Base-by-base conservation (phyloP, 768 basidiomycete genomes). In the Wakefieldia striispora region DNA sequence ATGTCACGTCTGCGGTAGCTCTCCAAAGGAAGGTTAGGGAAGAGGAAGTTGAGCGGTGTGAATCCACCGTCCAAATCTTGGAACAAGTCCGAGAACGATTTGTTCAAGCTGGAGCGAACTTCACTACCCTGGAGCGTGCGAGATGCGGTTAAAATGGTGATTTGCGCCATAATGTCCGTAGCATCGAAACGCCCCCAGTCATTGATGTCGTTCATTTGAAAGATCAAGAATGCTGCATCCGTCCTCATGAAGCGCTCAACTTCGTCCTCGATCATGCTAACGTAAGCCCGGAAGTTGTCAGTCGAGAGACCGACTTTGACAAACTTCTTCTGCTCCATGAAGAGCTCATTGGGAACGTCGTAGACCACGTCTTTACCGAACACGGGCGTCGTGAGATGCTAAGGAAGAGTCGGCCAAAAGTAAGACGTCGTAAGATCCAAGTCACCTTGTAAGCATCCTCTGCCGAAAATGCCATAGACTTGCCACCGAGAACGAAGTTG, bases 271-370 rank as follows among this genome's bases (percentile, higher is more conserved):
- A 91, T 85, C 81, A 91, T 84, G 43, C 83, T 82, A 17, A 84
- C 77, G 44, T 99, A 98, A 26, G 83, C 76, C 37, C 86, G 82
- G 68, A 99, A 83, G 69, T 95, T 95, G 23, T 98, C 95, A 12
- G 82, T 83, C 11, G 93, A 90, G 19, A 99, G 82, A 20, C 97
- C 95, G 53, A 93, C 84, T 73, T 99, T 99, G 70, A 98, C 87
- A 63, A 97, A 97, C 66, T 88, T 89, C 78, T 99, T 99, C 69
- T 99, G 97, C 62, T 99, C 94, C 95, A 99, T 98, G 70, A 99
- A 85, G 39, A 89, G 72, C 40, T 95, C 90, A 68, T 98, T 98
- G 27, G 97, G 95, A 43, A 91, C 84, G 60, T 98, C 97, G 66
- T 98, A 99, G 11, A 97, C 95, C 40, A 99, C 97, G 40, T 91